Conservation (phyloP, 164 flowering plant species). For the Sextonia rubra region DNA sequence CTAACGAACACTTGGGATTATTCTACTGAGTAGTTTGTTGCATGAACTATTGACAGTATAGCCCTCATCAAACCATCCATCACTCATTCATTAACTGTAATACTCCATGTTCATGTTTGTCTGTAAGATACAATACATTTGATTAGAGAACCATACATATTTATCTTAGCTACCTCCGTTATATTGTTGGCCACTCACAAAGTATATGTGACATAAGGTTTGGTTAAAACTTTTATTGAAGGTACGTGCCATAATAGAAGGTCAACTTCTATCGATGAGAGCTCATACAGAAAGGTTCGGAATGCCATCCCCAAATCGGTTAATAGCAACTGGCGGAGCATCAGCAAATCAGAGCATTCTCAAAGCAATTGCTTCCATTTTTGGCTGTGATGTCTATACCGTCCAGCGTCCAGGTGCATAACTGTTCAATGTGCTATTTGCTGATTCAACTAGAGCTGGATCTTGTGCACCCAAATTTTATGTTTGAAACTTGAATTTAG, state of each 20-base stretch:
- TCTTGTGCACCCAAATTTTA: background rate
- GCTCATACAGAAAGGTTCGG: constrained; percentile 90
- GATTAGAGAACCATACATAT: background rate
- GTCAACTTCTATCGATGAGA: constrained; percentile 85
- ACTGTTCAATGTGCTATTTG: background rate
- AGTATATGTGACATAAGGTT: background rate
- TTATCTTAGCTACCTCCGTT: background rate
- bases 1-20: background rate
- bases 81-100: background rate
- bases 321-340: constrained; percentile 99
- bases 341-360: constrained; percentile 77
- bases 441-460: background rate
- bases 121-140: background rate
- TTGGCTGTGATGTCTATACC: constrained; percentile 80
- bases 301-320: constrained; percentile 83
- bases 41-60: background rate
- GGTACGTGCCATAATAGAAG: constrained; percentile 89
- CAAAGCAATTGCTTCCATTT: constrained; percentile 57
- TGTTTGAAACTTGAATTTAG: background rate
- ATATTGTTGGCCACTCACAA: no score
- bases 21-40: background rate
- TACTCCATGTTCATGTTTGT: background rate
- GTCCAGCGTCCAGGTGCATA: constrained; percentile 73
- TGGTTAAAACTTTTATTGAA: constrained; percentile 23
- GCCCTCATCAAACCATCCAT: background rate